A percentile compares a stretch with the other conserved stretches of the same genome.
Conservation (phyloP, 495 filamentous ascomycete genomes). For the Chaetomidium leptoderma region DNA sequence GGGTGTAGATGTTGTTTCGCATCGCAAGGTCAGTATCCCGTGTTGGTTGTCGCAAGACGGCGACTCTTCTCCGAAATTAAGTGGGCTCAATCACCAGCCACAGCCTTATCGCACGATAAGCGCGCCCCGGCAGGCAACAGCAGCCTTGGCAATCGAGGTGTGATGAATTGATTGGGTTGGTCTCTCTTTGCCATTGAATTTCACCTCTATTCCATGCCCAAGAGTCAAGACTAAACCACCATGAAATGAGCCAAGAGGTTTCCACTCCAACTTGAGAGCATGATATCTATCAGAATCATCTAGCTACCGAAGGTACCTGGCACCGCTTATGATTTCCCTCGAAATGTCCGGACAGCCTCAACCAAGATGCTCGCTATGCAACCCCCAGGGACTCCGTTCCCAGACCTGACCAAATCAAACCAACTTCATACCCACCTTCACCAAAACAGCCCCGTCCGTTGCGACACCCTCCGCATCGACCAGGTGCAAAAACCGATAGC, state of each 20-base stretch:
- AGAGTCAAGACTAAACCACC: no score
- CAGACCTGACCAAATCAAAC: background rate
- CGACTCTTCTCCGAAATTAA: background rate
- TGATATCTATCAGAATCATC: no score
- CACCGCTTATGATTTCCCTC: no score
- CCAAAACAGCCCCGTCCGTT: conserved; percentile 61
- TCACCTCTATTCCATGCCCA: no score
- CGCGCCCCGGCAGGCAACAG: conserved; percentile 11
- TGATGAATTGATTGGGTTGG: background rate
- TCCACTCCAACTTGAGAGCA: no score
- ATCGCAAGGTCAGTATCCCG: no score
- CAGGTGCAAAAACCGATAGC: conserved; percentile 73
- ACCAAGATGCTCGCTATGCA: background rate
- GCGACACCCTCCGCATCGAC: conserved; percentile 58
- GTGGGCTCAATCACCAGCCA: conserved; percentile 8
- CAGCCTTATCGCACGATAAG: conserved; percentile 12
- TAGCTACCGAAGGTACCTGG: no score
- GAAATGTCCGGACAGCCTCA: no score
- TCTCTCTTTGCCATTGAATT: background rate
- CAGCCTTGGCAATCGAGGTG: background rate
- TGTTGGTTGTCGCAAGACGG: conserved; percentile 3
- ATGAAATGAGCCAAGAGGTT: background rate
- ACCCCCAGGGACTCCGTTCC: no score
- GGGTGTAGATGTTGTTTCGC: background rate
- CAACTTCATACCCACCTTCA: conserved; percentile 60